These are phyloP conservation scores for Onygenales sp. DNA, from an alignment of 2,329 filamentous ascomycete genomes.

Conservation along the genomic window DNA sequence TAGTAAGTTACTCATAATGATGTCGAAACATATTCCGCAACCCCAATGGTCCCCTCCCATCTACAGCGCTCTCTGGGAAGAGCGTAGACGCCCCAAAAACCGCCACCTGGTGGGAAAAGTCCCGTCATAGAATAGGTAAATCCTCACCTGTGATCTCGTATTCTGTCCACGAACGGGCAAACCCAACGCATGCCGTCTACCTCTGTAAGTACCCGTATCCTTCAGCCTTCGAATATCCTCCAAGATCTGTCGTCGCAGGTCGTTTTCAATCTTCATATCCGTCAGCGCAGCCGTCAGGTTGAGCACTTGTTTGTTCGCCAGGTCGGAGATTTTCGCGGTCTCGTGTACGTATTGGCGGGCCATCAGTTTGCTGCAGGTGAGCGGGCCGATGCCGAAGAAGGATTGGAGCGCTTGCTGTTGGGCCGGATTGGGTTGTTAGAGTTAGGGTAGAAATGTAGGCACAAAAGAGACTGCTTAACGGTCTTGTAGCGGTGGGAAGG, in stretches of 20 bases:
- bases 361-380: conserved; percentile 63
- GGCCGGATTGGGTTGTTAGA: not conserved
- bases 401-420: conserved; percentile 53
- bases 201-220: conserved; percentile 85
- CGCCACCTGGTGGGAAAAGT: not conserved
- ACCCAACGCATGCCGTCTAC: conserved; percentile 83
- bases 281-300: conserved; percentile 77
- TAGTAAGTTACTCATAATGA: conserved; percentile 8
- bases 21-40: too few relatives aligned
- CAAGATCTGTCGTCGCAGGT: conserved; percentile 64
- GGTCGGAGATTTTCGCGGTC: conserved; percentile 63
- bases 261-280: conserved; percentile 88
- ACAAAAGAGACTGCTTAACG: not conserved
- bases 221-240: conserved; percentile 80
- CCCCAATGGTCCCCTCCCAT: too few relatives aligned
- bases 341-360: conserved; percentile 85
- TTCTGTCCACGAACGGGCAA: conserved; percentile 84
- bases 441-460: not conserved
- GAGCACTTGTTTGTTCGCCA: conserved; percentile 67
- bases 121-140: conserved; percentile 1
- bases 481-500: not conserved
- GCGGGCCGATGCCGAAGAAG: conserved; percentile 77
- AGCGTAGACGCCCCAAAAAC: too few relatives aligned
- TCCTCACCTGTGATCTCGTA: conserved; percentile 63
- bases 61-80: too few relatives aligned